Evolutionary conservation across 2,329 filamentous ascomycete genomes (phyloP).

Genomic region (Pseudogymnoascus pannorum): DNA sequence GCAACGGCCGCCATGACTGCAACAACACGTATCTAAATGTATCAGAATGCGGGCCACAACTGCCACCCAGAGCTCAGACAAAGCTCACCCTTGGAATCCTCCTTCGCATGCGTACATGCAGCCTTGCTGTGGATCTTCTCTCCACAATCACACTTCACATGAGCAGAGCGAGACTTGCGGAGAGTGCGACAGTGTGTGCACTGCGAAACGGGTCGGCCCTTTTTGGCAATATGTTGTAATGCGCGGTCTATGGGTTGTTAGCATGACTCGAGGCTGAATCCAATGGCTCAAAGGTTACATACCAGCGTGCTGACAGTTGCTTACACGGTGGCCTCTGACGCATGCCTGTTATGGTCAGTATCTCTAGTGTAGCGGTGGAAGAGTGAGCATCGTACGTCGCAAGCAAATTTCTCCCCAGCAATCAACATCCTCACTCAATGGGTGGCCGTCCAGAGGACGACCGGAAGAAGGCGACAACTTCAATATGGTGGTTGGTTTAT

Average conservation of each 20-base stretch:
- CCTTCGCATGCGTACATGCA: slow-evolving; percentile 51
- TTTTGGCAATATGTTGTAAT: slow-evolving; percentile 92
- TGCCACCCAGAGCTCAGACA: slow-evolving; percentile 19
- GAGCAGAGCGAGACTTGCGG: slow-evolving; percentile 91
- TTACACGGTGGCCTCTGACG: slow-evolving; percentile 95
- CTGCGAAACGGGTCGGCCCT: slow-evolving; percentile 94
- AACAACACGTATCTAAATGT: slow-evolving; percentile 56
- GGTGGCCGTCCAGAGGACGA: slow-evolving; percentile 20
- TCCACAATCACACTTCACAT: slow-evolving; percentile 94
- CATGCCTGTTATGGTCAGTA: slow-evolving; percentile 39
- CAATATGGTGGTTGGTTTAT: slow-evolving; percentile 17
- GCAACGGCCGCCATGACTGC: slow-evolving; percentile 61
- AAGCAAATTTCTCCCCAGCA: slow-evolving; percentile 96
- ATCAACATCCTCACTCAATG: slow-evolving; percentile 57
- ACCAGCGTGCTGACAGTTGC: slow-evolving; percentile 96
- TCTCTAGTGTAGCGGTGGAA: neutral
- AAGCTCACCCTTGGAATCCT: slow-evolving; percentile 36
- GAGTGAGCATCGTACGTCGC: slow-evolving; percentile 55
- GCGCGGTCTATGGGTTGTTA: slow-evolving; percentile 61
- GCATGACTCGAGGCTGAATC: slow-evolving; percentile 14
- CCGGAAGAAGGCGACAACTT: slow-evolving; percentile 19
- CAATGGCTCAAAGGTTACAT: slow-evolving; percentile 37
- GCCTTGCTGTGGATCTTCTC: slow-evolving; percentile 65
- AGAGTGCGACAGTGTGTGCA: slow-evolving; percentile 93
- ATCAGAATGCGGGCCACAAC: slow-evolving; percentile 23